phyloP scores from a whole-genome alignment of 2,329 filamentous ascomycete species.

The Huntiella savannae region DNA sequence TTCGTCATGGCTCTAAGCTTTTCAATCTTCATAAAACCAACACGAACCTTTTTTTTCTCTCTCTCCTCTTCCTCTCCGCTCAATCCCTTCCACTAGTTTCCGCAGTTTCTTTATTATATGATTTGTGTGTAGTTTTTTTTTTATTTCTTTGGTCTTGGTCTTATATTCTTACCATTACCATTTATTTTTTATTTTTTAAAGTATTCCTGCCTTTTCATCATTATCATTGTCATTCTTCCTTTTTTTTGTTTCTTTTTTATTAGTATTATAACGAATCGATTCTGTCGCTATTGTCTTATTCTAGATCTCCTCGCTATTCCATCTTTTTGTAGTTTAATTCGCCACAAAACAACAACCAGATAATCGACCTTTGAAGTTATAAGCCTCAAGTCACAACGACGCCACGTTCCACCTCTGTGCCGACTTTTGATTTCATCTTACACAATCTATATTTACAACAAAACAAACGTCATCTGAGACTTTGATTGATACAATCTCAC shows the following conservation, averaged over 20 bases:
- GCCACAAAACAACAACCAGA: too few relatives aligned
- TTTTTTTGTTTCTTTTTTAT: not conserved
- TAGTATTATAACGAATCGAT: not conserved
- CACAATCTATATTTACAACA: too few relatives aligned
- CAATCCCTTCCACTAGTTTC: not conserved
- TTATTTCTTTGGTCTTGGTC: not conserved
- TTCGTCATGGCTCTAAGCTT: not conserved
- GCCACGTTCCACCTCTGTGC: too few relatives aligned
- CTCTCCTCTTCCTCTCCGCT: not conserved
- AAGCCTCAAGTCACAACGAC: too few relatives aligned
- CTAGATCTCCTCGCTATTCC: too few relatives aligned
- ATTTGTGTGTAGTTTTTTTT: not conserved
- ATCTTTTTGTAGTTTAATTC: too few relatives aligned
- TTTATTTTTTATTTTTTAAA: not conserved
- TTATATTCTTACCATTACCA: not conserved
- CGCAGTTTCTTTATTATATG: not conserved
- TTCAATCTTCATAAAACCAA: not conserved
- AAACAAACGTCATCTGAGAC: too few relatives aligned
- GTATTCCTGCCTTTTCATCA: not conserved
- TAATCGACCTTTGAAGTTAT: too few relatives aligned
- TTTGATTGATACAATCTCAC: too few relatives aligned
- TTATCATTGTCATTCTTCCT: not conserved
- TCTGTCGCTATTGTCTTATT: not conserved
- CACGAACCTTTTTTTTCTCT: not conserved
- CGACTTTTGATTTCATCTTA: too few relatives aligned